Conservation (phyloP, 306 rosid genomes). For the Cyclanthera cordifolia region DNA sequence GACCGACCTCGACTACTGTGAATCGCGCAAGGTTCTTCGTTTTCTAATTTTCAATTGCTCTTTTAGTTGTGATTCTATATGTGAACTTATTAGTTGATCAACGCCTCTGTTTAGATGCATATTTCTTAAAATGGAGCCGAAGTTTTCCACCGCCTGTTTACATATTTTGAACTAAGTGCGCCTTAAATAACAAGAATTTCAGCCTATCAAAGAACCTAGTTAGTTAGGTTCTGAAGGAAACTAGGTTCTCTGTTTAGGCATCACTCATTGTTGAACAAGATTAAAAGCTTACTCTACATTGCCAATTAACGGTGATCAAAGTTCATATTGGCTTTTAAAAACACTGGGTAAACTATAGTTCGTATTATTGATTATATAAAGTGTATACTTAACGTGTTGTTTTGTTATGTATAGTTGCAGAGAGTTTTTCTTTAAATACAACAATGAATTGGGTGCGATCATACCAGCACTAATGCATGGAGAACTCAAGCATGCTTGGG, state of each 20-base stretch:
- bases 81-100: background rate
- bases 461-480: too few species aligned
- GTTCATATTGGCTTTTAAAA: too few species aligned
- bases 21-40: constrained; percentile 18
- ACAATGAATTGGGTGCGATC: too few species aligned
- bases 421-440: too few species aligned
- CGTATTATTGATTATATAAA: background rate
- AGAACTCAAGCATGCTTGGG: too few species aligned
- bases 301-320: too few species aligned
- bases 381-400: background rate
- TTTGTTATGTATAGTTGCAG: background rate
- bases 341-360: background rate
- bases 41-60: background rate
- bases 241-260: background rate
- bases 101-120: background rate
- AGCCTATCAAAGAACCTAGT: background rate
- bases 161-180: background rate
- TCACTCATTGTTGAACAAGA: background rate
- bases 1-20: constrained; percentile 68
- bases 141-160: too few species aligned
- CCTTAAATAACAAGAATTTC: background rate
- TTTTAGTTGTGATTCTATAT: background rate
- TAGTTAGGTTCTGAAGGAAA: background rate
- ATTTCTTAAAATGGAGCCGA: too few species aligned
- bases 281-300: background rate